phyloP scores from a whole-genome alignment of 768 basidiomycete species.

The Hirschioporus abietinus region DNA sequence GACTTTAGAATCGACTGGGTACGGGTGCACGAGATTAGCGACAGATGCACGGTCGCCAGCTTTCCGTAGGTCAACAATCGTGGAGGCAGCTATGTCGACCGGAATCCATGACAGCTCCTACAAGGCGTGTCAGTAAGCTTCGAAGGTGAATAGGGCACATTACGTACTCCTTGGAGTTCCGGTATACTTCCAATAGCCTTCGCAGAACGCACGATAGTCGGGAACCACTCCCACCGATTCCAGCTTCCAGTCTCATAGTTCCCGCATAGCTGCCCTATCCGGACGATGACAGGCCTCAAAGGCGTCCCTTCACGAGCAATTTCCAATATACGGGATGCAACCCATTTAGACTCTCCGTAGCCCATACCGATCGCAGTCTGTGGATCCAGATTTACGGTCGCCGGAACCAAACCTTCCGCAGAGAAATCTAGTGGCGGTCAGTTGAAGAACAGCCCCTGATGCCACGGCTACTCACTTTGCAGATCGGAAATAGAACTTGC shows the following conservation, averaged over 20 bases:
- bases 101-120: slow-evolving; percentile 23
- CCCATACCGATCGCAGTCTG: slow-evolving; percentile 20
- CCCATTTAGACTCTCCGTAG: slow-evolving; percentile 30
- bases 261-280: slow-evolving; percentile 33
- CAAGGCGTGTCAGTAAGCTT: not conserved
- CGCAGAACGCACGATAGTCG: slow-evolving; percentile 25
- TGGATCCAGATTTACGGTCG: slow-evolving; percentile 17
- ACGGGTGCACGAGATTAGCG: slow-evolving; percentile 22
- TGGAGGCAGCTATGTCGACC: slow-evolving; percentile 18
- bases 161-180: slow-evolving; percentile 8
- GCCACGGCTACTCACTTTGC: not conserved
- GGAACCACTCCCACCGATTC: slow-evolving; percentile 33
- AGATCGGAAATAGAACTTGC: slow-evolving; percentile 36
- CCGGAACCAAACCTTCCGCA: slow-evolving; percentile 18
- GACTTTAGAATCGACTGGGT: slow-evolving; percentile 14
- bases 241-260: slow-evolving; percentile 25
- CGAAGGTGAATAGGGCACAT: not conserved
- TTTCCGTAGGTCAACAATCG: slow-evolving; percentile 20
- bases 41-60: too few relatives aligned
- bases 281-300: slow-evolving; percentile 20
- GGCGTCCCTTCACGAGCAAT: slow-evolving; percentile 14
- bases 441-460: not conserved
- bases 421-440: not conserved
- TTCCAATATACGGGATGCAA: slow-evolving; percentile 22
- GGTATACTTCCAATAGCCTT: slow-evolving; percentile 16